Evolutionary conservation across 2,329 filamentous ascomycete genomes (phyloP), one percentile per base, ranked within the genome.

Genomic region (Trichoderma koningiopsis): DNA sequence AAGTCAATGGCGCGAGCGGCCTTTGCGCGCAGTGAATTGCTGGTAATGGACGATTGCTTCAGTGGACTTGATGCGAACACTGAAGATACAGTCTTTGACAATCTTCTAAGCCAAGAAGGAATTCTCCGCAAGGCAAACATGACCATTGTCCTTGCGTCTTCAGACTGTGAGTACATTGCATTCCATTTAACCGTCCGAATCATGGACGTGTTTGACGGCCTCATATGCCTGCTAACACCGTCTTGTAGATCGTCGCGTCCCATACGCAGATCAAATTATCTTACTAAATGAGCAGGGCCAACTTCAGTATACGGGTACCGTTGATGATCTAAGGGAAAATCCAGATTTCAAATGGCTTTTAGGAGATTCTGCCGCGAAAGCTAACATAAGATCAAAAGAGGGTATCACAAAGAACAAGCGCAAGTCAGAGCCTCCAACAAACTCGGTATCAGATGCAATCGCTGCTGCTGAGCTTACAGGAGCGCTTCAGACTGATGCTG

Each of bases 1-100:
- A 8, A 43, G 40, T 43, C 40, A n/a, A 70, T 77, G 19, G 75
- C 76, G 0, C 68, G 75, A 59, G 75, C 75, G 3, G 7, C 77
- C 4, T 77, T 76, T 52, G 59, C 74, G 3, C 69, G 73, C 3
- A 64, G 71, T 5, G 68, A 73, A 40, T 13, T 74, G 1, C 22
- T 74, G 4, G 52, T 77, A 16, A 61, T 77, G 1, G 76, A 77
- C 27, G 75, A 77, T 22, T 68, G 76, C 1, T 72, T 77, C n/a
- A 77, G 75, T 29, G 76, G 76, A 0, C 68, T 77, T 1, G 76
- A 77, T 57, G 70, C 72, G 3, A 63, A 68, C 11, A 76, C 75
- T 0, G 71, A 72, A 16, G 65, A 73, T 5, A 10, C 68, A 1
- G 71, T 76, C 4, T 74, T 75, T 40, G 53, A 63, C 7, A 68